These are phyloP conservation scores for Neofusicoccum cordaticola DNA, from an alignment of 2,329 filamentous ascomycete species.

Conservation along the genomic window DNA sequence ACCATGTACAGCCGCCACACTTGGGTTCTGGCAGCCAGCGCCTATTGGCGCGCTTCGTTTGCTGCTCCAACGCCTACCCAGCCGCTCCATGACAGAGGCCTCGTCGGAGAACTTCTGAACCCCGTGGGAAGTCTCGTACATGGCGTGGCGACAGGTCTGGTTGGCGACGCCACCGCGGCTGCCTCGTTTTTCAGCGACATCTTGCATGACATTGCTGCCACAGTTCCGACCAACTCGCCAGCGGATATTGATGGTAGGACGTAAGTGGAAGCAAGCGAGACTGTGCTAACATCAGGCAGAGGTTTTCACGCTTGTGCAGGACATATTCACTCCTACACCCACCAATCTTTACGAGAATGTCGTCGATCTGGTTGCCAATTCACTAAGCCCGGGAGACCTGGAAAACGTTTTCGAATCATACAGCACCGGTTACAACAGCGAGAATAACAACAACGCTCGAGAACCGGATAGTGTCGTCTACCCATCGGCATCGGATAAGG, in stretches of 20 bases:
- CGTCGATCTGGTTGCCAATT: neutral
- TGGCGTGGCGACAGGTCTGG: neutral
- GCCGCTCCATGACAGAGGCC: neutral
- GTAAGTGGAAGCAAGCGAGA: neutral
- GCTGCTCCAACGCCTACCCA: neutral
- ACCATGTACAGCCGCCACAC: neutral
- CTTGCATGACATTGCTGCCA: neutral
- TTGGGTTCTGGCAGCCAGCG: neutral
- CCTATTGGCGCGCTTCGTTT: neutral
- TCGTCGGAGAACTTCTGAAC: neutral
- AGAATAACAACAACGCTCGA: neutral
- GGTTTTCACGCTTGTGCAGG: neutral
- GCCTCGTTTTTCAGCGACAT: neutral
- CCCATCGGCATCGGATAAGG: slow-evolving; percentile 41
- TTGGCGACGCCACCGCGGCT: neutral
- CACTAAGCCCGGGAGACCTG: neutral
- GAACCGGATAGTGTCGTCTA: neutral
- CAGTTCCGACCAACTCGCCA: neutral
- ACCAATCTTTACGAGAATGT: neutral
- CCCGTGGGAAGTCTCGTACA: neutral
- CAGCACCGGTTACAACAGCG: neutral
- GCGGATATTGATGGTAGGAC: neutral
- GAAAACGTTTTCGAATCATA: neutral
- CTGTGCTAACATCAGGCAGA: neutral
- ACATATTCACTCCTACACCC: neutral